A percentile compares a stretch with the other conserved stretches of the same genome.
These are phyloP conservation scores for Gonapodya sp. DNA, from an alignment of 192 early-diverging fungal species.

Conservation along the genomic window DNA sequence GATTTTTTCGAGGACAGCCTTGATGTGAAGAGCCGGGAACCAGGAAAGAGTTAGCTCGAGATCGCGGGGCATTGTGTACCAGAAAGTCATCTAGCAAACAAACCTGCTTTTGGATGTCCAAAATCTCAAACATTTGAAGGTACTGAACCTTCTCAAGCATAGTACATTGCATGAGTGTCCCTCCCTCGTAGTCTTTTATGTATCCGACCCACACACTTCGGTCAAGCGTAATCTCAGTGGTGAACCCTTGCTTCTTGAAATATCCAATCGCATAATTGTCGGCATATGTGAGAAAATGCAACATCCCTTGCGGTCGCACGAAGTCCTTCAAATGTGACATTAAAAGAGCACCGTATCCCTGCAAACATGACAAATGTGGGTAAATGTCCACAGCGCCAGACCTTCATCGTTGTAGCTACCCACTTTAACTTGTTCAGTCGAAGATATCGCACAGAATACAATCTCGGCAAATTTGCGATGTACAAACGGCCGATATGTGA, in stretches of 20 bases:
- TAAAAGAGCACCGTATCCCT: constrained; percentile 92
- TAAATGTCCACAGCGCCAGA: no score
- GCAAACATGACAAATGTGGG: constrained; percentile 3
- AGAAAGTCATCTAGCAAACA: constrained; percentile 20
- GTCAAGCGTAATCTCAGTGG: constrained; percentile 91
- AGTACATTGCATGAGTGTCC: constrained; percentile 95
- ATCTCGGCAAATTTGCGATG: constrained; percentile 91
- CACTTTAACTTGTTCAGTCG: constrained; percentile 85
- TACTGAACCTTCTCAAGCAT: constrained; percentile 87
- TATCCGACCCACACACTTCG: constrained; percentile 91
- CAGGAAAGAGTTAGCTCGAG: constrained; percentile 2
- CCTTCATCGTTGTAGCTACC: constrained; percentile 9
- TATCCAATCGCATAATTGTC: constrained; percentile 99
- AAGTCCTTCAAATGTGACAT: constrained; percentile 97
- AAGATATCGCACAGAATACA: constrained; percentile 92
- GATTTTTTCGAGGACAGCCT: constrained; percentile 81
- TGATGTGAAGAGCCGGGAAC: no score
- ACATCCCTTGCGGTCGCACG: constrained; percentile 58
- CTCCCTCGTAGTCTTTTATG: constrained; percentile 99
- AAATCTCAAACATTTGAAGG: constrained; percentile 55
- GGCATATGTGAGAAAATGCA: constrained; percentile 94
- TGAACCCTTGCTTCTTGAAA: constrained; percentile 96
- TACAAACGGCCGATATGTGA: constrained; percentile 87
- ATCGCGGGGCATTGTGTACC: not conserved
- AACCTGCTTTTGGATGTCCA: constrained; percentile 57